phyloP scores from a whole-genome alignment of 2,329 filamentous ascomycete species.

The Aspergillus quadrilineatus region DNA sequence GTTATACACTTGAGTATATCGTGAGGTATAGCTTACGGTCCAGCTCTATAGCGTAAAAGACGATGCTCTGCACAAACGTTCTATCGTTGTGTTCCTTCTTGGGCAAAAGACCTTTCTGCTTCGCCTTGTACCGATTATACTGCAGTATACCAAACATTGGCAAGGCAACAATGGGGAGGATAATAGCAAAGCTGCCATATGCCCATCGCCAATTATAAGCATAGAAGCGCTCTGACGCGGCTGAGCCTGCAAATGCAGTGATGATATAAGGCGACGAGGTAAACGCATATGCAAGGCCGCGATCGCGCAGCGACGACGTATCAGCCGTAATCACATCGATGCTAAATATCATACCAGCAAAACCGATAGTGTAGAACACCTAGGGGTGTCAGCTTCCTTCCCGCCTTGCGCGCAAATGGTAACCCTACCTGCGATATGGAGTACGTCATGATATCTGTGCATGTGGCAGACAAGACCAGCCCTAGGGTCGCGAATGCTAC shows the following conservation, averaged over 20 bases:
- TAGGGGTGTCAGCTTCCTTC: constrained; percentile 17
- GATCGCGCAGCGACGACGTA: constrained; percentile 59
- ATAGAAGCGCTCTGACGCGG: constrained; percentile 50
- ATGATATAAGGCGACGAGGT: constrained; percentile 63
- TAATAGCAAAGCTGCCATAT: constrained; percentile 61
- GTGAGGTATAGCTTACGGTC: constrained; percentile 48
- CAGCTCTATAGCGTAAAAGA: constrained; percentile 59
- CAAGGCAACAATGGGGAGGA: constrained; percentile 56
- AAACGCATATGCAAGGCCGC: constrained; percentile 62
- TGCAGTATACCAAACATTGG: constrained; percentile 58
- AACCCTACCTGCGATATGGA: constrained; percentile 53
- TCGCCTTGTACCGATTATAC: constrained; percentile 57
- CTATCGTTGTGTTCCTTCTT: constrained; percentile 44
- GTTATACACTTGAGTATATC: not conserved
- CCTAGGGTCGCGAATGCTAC: constrained; percentile 48
- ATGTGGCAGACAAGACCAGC: constrained; percentile 62
- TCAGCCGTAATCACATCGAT: constrained; percentile 63
- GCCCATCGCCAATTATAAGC: constrained; percentile 61
- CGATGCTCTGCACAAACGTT: constrained; percentile 46
- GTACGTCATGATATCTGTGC: constrained; percentile 61
- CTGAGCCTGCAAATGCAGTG: constrained; percentile 59
- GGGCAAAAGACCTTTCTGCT: constrained; percentile 52
- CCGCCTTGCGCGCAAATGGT: not conserved
- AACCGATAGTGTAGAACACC: constrained; percentile 61
- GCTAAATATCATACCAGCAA: constrained; percentile 56